These are phyloP conservation scores for Sugiyamaella smithiae DNA, from an alignment of 805 yeast species.

Conservation along the genomic window DNA sequence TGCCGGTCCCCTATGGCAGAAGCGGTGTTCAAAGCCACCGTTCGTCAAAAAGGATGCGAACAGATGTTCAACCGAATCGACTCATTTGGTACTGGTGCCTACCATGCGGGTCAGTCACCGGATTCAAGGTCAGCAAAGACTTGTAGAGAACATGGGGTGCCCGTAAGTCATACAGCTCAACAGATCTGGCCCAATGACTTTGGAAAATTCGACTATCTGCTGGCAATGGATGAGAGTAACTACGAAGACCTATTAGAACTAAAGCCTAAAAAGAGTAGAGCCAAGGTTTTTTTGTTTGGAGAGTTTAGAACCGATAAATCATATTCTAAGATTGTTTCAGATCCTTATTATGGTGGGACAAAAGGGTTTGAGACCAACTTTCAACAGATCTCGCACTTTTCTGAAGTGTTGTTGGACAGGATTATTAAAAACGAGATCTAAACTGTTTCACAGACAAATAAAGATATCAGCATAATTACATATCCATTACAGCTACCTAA, in stretches of 20 bases:
- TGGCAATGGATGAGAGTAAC: constrained; percentile 57
- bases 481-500: constrained; percentile 14
- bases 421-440: constrained; percentile 14
- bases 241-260: constrained; percentile 41
- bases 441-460: background rate
- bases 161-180: constrained; percentile 73
- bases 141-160: constrained; percentile 68
- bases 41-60: constrained; percentile 46
- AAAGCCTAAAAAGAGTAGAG: constrained; percentile 39
- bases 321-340: constrained; percentile 63
- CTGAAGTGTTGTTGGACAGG: constrained; percentile 58
- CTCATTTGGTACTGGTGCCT: constrained; percentile 86
- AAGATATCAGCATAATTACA: background rate
- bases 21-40: constrained; percentile 74
- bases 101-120: constrained; percentile 79
- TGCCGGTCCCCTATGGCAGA: constrained; percentile 99
- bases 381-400: constrained; percentile 70
- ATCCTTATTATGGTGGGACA: constrained; percentile 89
- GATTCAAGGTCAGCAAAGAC: constrained; percentile 70
- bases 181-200: constrained; percentile 71
- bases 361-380: constrained; percentile 81
- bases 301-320: constrained; percentile 61
- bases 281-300: constrained; percentile 57
- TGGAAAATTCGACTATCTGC: constrained; percentile 50
- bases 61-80: constrained; percentile 58